Conservation (phyloP, 305 asterid species). For the Fraxinus nigra region DNA sequence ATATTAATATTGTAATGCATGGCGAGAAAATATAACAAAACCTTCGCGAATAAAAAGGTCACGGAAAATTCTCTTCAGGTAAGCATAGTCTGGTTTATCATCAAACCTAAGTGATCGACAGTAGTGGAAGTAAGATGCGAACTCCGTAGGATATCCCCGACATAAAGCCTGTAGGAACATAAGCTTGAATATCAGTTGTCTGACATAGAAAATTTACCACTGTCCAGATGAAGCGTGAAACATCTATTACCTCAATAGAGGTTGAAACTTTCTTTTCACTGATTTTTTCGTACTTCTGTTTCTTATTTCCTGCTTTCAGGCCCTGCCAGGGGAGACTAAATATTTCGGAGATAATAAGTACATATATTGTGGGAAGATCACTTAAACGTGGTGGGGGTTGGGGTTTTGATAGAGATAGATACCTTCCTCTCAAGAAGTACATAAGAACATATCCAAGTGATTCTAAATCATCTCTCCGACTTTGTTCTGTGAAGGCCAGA, state of each 20-base stretch:
- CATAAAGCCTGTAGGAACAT: constrained; percentile 50
- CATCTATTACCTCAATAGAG: constrained; percentile 64
- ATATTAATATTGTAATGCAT: not conserved
- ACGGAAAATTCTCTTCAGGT: constrained; percentile 75
- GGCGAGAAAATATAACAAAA: constrained; percentile 12
- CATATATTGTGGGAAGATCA: constrained; percentile 11
- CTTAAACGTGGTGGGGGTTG: not conserved
- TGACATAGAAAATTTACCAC: constrained; percentile 7
- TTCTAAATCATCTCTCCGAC: constrained; percentile 93
- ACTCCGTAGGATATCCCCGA: constrained; percentile 73
- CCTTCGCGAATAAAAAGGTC: constrained; percentile 94
- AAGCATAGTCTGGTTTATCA: constrained; percentile 82
- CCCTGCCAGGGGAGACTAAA: constrained; percentile 93
- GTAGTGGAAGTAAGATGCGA: constrained; percentile 81
- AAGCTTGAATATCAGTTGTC: constrained; percentile 24
- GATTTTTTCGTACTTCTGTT: constrained; percentile 83
- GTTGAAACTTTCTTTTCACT: constrained; percentile 83
- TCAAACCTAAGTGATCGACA: constrained; percentile 81
- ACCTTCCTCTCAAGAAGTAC: constrained; percentile 95
- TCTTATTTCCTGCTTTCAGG: constrained; percentile 87
- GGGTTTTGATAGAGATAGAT: not conserved
- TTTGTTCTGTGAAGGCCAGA: constrained; percentile 59
- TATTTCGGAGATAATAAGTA: constrained; percentile 33
- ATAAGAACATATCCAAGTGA: constrained; percentile 87
- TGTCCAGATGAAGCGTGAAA: not conserved